A percentile compares a stretch with the other conserved stretches of the same genome.
These are phyloP conservation scores for Aspergillus haitiensis DNA, from an alignment of 495 filamentous ascomycete species.

Conservation along the genomic window DNA sequence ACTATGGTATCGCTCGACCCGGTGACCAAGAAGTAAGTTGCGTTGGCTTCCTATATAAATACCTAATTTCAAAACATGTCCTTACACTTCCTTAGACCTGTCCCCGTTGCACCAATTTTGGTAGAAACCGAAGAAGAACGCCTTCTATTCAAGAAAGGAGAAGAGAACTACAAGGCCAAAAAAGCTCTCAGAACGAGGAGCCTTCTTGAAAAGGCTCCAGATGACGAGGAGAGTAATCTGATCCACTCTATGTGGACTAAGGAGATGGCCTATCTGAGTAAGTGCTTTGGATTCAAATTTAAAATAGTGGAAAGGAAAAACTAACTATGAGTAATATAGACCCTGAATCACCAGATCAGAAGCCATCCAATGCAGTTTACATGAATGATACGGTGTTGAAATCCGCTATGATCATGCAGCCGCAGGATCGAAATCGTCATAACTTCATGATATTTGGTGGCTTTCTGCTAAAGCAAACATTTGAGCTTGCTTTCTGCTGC, in stretches of 20 bases:
- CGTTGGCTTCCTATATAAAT: not conserved
- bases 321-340: conserved; percentile 38
- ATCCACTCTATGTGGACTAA: conserved; percentile 80
- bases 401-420: conserved; percentile 82
- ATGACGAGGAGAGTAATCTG: conserved; percentile 72
- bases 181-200: conserved; percentile 63
- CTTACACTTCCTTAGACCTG: conserved; percentile 45
- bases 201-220: conserved; percentile 69
- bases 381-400: conserved; percentile 69
- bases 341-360: conserved; percentile 55
- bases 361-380: conserved; percentile 62
- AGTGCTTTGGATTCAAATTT: conserved; percentile 13
- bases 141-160: conserved; percentile 63
- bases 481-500: conserved; percentile 87
- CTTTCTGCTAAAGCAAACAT: conserved; percentile 77
- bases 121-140: conserved; percentile 72
- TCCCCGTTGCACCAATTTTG: conserved; percentile 57
- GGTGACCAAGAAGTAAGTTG: conserved; percentile 62
- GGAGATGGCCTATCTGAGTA: conserved; percentile 65
- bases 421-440: conserved; percentile 80
- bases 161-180: conserved; percentile 73
- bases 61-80: not conserved
- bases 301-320: not conserved
- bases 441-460: conserved; percentile 92
- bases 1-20: conserved; percentile 85